phyloP scores from a whole-genome alignment of 2,329 filamentous ascomycete species.

The Epichloe aotearoae region DNA sequence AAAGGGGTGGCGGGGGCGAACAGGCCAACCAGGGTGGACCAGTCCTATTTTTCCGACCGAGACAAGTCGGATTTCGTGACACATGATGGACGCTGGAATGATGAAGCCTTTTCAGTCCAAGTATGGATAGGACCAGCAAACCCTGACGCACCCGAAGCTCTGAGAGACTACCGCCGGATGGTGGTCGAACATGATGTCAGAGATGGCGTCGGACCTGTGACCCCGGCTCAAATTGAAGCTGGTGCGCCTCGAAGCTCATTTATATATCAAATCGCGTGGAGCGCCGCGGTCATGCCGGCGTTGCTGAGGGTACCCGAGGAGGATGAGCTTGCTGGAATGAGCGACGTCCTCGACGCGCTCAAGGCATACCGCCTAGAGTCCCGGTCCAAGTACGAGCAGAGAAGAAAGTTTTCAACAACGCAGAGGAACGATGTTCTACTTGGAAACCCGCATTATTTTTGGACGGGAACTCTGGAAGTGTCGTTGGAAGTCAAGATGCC shows the following conservation, averaged over 20 bases:
- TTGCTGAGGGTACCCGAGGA: constrained; percentile 16
- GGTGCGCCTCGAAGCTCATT: constrained; percentile 33
- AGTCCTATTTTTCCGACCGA: constrained; percentile 5
- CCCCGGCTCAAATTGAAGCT: constrained; percentile 34
- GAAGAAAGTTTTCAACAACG: constrained; percentile 7
- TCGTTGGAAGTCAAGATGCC: constrained; percentile 3
- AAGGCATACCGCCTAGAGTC: constrained; percentile 25
- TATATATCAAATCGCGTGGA: constrained; percentile 41
- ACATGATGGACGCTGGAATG: constrained; percentile 15
- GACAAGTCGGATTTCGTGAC: constrained; percentile 13
- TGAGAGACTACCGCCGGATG: constrained; percentile 35
- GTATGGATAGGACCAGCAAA: constrained; percentile 36
- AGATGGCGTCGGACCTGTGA: constrained; percentile 29
- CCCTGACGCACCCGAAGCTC: constrained; percentile 20
- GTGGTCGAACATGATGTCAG: constrained; percentile 23
- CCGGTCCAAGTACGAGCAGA: constrained; percentile 15
- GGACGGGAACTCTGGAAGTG: constrained; percentile 27
- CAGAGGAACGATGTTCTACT: constrained; percentile 4
- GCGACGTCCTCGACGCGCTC: constrained; percentile 29
- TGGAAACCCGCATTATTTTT: constrained; percentile 22
- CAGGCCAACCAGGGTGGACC: not conserved
- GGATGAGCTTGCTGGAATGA: constrained; percentile 24
- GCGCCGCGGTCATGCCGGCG: constrained; percentile 29
- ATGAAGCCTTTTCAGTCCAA: constrained; percentile 10
- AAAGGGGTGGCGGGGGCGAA: not conserved